phyloP scores from a whole-genome alignment of 805 yeast species.

The Saccharomycopsis babjevae region DNA sequence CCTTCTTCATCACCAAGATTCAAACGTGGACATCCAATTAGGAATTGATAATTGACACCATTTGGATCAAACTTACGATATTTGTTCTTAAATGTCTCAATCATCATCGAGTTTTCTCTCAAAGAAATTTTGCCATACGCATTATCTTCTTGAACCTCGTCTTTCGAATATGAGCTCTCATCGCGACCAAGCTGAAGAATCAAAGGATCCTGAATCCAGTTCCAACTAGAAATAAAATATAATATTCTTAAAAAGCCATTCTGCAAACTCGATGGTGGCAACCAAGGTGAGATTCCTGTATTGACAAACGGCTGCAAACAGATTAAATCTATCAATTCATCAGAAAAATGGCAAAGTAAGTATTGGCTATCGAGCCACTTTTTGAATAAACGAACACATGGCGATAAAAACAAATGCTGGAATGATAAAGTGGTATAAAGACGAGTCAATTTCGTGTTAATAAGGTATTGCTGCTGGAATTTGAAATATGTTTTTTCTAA shows the following conservation, averaged over 20 bases:
- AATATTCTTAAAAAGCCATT: slow-evolving; percentile 74
- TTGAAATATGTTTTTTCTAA: slow-evolving; percentile 53
- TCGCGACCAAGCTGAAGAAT: slow-evolving; percentile 49
- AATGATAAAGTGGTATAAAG: slow-evolving; percentile 61
- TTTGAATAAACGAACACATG: slow-evolving; percentile 78
- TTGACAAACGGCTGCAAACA: slow-evolving; percentile 81
- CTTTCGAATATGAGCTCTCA: slow-evolving; percentile 30
- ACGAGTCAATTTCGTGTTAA: slow-evolving; percentile 71
- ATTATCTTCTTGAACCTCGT: slow-evolving; percentile 22
- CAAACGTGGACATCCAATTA: slow-evolving; percentile 55
- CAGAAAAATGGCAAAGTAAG: slow-evolving; percentile 58
- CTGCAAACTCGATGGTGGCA: slow-evolving; percentile 66
- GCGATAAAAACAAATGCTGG: slow-evolving; percentile 61
- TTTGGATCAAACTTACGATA: slow-evolving; percentile 74
- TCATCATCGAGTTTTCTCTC: slow-evolving; percentile 15
- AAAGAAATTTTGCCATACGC: slow-evolving; percentile 12
- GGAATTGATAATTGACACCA: slow-evolving; percentile 67
- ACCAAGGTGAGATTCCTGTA: slow-evolving; percentile 57
- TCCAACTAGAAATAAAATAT: slow-evolving; percentile 71
- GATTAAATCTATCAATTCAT: slow-evolving; percentile 72
- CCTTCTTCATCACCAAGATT: slow-evolving; percentile 71
- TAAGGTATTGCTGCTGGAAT: slow-evolving; percentile 54
- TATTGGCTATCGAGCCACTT: slow-evolving; percentile 83
- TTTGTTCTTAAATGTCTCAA: slow-evolving; percentile 35
- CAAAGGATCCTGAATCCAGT: slow-evolving; percentile 86